These are phyloP conservation scores for Tolypocladium pustulatum DNA, from an alignment of 2,329 filamentous ascomycete species.

Conservation along the genomic window DNA sequence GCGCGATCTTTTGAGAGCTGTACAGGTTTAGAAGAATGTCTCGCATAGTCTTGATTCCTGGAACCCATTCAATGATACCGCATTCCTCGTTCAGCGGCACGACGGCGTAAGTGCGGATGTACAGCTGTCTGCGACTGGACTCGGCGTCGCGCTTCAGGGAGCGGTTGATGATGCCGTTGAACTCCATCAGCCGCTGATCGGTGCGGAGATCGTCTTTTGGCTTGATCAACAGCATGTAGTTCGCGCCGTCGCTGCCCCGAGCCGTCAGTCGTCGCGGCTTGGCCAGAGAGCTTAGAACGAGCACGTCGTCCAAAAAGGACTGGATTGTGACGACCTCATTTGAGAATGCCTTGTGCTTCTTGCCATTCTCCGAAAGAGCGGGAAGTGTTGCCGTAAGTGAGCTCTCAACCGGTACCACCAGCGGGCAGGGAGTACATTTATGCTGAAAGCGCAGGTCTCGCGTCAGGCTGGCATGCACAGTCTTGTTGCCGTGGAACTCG, in stretches of 20 bases:
- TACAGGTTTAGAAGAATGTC: conserved; percentile 81
- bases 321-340: conserved; percentile 76
- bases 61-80: conserved; percentile 96
- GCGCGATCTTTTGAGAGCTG: conserved; percentile 58
- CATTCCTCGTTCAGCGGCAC: conserved; percentile 96
- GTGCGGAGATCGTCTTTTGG: conserved; percentile 96
- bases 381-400: conserved; percentile 78
- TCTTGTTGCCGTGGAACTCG: conserved; percentile 58
- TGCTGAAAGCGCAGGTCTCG: conserved; percentile 76
- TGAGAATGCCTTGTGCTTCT: conserved; percentile 78
- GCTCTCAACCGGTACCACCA: conserved; percentile 83
- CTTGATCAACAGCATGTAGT: conserved; percentile 88
- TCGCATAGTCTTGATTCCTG: conserved; percentile 85
- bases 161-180: conserved; percentile 96
- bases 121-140: conserved; percentile 78
- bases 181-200: conserved; percentile 97
- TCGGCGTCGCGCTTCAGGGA: conserved; percentile 87
- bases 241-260: conserved; percentile 76
- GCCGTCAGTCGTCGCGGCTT: conserved; percentile 85
- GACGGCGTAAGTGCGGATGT: conserved; percentile 95
- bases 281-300: conserved; percentile 83
- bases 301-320: conserved; percentile 74
- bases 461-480: conserved; percentile 59
- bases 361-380: conserved; percentile 57
- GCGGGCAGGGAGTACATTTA: conserved; percentile 67